Evolutionary conservation across 768 basidiomycete species (phyloP).

Genomic region (Trichaptum fuscoviolaceum): DNA sequence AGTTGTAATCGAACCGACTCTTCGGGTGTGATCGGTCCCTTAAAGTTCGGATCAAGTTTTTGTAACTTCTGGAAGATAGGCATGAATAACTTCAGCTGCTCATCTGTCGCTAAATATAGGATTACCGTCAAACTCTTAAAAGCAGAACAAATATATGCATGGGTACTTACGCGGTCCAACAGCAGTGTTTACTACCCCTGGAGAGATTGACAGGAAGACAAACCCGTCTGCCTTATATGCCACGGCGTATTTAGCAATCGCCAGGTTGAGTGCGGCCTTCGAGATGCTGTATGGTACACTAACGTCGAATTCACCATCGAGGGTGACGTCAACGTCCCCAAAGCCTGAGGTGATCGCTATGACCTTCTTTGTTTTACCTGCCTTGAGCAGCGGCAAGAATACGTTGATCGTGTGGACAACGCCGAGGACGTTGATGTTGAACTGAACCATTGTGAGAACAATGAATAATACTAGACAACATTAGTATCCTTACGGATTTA

Average conservation of each 20-base stretch:
- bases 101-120: constrained; percentile 10
- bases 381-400: constrained; percentile 34
- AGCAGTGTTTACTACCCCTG: constrained; percentile 31
- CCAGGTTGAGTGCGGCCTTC: constrained; percentile 35
- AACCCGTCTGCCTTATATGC: constrained; percentile 28
- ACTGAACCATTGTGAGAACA: constrained; percentile 14
- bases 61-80: constrained; percentile 13
- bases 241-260: constrained; percentile 31
- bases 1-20: constrained; percentile 16
- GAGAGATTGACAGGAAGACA: constrained; percentile 31
- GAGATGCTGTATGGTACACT: constrained; percentile 27
- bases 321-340: constrained; percentile 23
- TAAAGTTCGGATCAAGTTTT: constrained; percentile 12
- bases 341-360: constrained; percentile 27
- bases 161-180: neutral
- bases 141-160: neutral
- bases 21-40: constrained; percentile 16
- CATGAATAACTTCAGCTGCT: constrained; percentile 9
- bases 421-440: constrained; percentile 31
- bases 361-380: constrained; percentile 30
- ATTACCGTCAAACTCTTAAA: neutral
- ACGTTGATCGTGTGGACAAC: constrained; percentile 29
- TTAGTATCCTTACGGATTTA: constrained; percentile 10
- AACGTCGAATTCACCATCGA: constrained; percentile 11
- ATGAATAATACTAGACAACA: neutral